Evolutionary conservation across 2,329 filamentous ascomycete genomes (phyloP).

Genomic region (Fusarium lateritium): DNA sequence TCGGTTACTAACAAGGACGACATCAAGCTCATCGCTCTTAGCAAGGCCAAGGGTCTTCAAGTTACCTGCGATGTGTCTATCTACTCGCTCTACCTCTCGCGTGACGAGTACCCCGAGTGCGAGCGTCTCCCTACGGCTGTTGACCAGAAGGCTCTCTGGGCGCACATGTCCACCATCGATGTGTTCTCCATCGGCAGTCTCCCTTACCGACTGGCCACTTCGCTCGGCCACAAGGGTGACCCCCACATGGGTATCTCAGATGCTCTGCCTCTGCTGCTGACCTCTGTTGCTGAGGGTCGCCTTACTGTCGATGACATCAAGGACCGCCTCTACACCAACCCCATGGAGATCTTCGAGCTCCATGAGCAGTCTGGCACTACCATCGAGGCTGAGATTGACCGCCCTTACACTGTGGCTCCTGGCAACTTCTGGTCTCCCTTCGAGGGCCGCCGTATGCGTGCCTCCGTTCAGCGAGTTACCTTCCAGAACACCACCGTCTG

Average conservation of each 20-base stretch:
- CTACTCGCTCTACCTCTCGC: slow-evolving; percentile 82
- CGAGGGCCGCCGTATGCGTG: slow-evolving; percentile 76
- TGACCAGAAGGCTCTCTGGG: slow-evolving; percentile 82
- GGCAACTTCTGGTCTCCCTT: slow-evolving; percentile 77
- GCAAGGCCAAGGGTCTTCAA: slow-evolving; percentile 85
- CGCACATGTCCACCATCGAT: slow-evolving; percentile 80
- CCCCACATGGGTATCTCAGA: slow-evolving; percentile 79
- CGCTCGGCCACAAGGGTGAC: slow-evolving; percentile 66
- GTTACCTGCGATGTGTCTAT: slow-evolving; percentile 88
- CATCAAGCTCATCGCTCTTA: slow-evolving; percentile 81
- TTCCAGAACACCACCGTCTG: slow-evolving; percentile 83
- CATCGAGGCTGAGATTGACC: slow-evolving; percentile 82
- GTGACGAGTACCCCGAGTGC: slow-evolving; percentile 78
- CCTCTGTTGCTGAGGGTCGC: slow-evolving; percentile 80
- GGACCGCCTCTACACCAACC: slow-evolving; percentile 80
- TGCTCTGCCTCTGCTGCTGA: slow-evolving; percentile 80
- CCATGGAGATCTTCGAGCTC: slow-evolving; percentile 85
- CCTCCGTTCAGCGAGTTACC: slow-evolving; percentile 80
- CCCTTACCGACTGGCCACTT: slow-evolving; percentile 80
- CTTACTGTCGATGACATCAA: slow-evolving; percentile 82
- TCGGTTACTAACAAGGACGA: slow-evolving; percentile 85
- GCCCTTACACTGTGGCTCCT: slow-evolving; percentile 72
- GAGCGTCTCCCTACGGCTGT: slow-evolving; percentile 74
- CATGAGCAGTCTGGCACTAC: slow-evolving; percentile 83
- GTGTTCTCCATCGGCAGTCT: slow-evolving; percentile 85